Conservation (phyloP, 148 eudicot genomes). For the Talinum fruticosum region DNA sequence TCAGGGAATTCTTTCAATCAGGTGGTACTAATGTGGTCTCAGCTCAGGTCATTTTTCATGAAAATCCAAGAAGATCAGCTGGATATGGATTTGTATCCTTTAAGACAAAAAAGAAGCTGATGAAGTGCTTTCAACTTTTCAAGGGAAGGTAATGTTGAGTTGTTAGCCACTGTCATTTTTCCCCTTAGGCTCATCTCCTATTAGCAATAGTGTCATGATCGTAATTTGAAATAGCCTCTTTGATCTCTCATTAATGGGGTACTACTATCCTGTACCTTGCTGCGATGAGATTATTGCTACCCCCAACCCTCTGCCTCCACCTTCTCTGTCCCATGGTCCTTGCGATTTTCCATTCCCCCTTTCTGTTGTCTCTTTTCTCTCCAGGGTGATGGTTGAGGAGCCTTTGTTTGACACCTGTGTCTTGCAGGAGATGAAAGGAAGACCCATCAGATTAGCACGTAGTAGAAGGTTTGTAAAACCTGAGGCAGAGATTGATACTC, state of each 20-base stretch:
- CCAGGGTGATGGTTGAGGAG: not conserved
- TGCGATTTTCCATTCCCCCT: not conserved
- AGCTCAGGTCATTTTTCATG: constrained; percentile 65
- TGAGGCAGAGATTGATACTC: constrained; percentile 38
- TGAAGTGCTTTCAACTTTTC: constrained; percentile 58
- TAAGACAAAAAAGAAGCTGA: constrained; percentile 71
- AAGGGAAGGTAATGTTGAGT: constrained; percentile 63
- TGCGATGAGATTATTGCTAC: not conserved
- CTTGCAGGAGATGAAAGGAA: constrained; percentile 70
- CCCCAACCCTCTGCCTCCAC: not conserved
- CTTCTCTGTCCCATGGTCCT: not conserved
- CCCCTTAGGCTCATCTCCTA: not conserved
- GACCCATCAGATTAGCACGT: constrained; percentile 60
- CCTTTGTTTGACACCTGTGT: constrained; percentile 6
- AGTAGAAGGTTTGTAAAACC: constrained; percentile 66
- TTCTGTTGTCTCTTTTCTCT: not conserved
- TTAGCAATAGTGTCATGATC: not conserved
- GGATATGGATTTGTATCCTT: constrained; percentile 96
- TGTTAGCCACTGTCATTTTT: not conserved
- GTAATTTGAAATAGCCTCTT: too few relatives aligned
- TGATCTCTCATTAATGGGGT: not conserved
- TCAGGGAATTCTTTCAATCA: constrained; percentile 64
- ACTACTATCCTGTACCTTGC: too few relatives aligned
- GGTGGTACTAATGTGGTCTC: constrained; percentile 49
- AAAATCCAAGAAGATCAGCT: constrained; percentile 60